Evolutionary conservation across 495 filamentous ascomycete genomes (phyloP).

Genomic region (Aspergillus kassunensis): DNA sequence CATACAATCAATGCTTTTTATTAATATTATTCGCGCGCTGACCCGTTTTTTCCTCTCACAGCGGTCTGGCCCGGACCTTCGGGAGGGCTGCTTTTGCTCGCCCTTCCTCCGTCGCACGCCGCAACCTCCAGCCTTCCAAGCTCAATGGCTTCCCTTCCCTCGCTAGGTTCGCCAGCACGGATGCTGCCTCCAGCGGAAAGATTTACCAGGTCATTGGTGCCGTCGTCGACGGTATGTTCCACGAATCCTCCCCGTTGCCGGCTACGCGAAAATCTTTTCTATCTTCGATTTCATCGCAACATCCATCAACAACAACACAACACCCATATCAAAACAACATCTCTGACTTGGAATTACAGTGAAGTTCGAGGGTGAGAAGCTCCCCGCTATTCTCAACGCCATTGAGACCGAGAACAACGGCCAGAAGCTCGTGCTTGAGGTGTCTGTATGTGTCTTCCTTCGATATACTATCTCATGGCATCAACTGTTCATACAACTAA

Average conservation of each 20-base stretch:
- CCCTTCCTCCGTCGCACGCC: constrained; percentile 62
- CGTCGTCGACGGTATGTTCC: constrained; percentile 62
- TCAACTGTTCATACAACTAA: constrained; percentile 25
- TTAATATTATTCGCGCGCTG: constrained; percentile 43
- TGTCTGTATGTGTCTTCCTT: constrained; percentile 70
- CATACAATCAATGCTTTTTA: no score
- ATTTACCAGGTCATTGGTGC: constrained; percentile 81
- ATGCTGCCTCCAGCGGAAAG: constrained; percentile 65
- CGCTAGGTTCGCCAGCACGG: constrained; percentile 68
- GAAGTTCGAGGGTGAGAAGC: constrained; percentile 93
- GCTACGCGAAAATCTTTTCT: constrained; percentile 47
- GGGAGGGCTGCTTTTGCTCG: constrained; percentile 72
- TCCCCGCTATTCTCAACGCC: constrained; percentile 97
- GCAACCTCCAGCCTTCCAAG: constrained; percentile 62
- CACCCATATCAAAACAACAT: constrained; percentile 23
- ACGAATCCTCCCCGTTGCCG: constrained; percentile 24
- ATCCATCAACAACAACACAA: constrained; percentile 35
- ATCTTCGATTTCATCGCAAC: constrained; percentile 31
- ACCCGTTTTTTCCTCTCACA: constrained; percentile 37
- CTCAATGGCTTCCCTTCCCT: constrained; percentile 56
- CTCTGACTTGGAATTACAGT: constrained; percentile 52
- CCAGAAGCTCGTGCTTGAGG: constrained; percentile 94
- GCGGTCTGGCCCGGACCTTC: constrained; percentile 76
- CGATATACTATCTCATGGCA: constrained; percentile 22
- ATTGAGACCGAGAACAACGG: constrained; percentile 86